Conservation (phyloP, 1,284 basidiomycete genomes). For the Sanghuangporus weigelae region DNA sequence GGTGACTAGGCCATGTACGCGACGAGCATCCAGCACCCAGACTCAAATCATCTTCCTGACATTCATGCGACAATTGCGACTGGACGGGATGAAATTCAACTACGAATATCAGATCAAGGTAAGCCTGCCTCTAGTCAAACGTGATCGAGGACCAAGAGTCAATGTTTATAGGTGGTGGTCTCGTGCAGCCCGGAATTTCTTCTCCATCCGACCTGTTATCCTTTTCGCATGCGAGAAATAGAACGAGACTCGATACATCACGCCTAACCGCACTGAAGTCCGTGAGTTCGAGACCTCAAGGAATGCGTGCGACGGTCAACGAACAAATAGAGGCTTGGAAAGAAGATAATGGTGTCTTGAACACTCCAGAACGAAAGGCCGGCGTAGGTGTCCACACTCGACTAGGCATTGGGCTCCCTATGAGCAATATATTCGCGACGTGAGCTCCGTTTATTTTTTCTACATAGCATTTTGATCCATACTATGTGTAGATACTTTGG, state of each 20-base stretch:
- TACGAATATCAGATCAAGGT: slow-evolving; percentile 87
- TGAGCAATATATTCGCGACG: slow-evolving; percentile 84
- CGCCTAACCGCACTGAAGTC: slow-evolving; percentile 66
- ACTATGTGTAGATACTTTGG: slow-evolving; percentile 60
- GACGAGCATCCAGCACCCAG: slow-evolving; percentile 49
- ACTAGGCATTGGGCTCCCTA: slow-evolving; percentile 77
- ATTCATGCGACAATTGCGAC: slow-evolving; percentile 72
- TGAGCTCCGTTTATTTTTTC: slow-evolving; percentile 31
- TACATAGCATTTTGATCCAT: background rate
- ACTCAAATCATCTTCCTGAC: slow-evolving; percentile 39
- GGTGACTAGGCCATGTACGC: slow-evolving; percentile 49
- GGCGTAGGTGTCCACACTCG: slow-evolving; percentile 51
- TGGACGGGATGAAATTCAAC: slow-evolving; percentile 63
- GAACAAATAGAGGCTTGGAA: slow-evolving; percentile 62
- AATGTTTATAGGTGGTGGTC: slow-evolving; percentile 56
- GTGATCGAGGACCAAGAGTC: background rate
- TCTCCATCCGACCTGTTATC: slow-evolving; percentile 73
- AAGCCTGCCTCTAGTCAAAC: slow-evolving; percentile 7
- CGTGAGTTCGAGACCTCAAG: slow-evolving; percentile 53
- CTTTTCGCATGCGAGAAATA: slow-evolving; percentile 76
- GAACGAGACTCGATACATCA: slow-evolving; percentile 59
- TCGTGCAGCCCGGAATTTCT: slow-evolving; percentile 46
- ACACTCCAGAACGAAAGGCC: slow-evolving; percentile 40
- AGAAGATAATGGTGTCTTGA: slow-evolving; percentile 24
- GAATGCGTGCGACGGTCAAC: slow-evolving; percentile 68